Percentiles rank a stretch among this genome's conserved stretches.
phyloP scores from a whole-genome alignment of 306 rosid genomes.

The Elaeagnus macrophylla region DNA sequence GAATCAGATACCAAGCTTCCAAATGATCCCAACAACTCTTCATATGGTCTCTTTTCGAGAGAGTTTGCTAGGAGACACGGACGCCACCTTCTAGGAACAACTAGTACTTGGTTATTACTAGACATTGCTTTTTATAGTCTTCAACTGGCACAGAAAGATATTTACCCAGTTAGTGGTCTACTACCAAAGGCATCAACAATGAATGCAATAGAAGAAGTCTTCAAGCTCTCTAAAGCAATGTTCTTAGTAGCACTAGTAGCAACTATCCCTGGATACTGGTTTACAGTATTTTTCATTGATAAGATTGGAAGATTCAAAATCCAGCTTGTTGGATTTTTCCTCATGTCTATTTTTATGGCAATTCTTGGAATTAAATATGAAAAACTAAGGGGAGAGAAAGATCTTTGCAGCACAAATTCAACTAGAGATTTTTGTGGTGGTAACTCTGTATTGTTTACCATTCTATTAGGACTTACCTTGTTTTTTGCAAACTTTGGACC shows the following conservation, averaged over 20 bases:
- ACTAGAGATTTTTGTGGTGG: not conserved
- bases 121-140: slow-evolving; percentile 18
- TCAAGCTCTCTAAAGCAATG: slow-evolving; percentile 13
- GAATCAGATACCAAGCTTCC: slow-evolving; percentile 2
- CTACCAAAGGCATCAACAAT: slow-evolving; percentile 2
- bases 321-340: slow-evolving; percentile 13
- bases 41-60: slow-evolving; percentile 8
- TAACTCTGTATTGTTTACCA: not conserved
- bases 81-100: slow-evolving; percentile 7
- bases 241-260: slow-evolving; percentile 3
- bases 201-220: slow-evolving; percentile 17
- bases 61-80: slow-evolving; percentile 9
- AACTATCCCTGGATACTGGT: slow-evolving; percentile 20
- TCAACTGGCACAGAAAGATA: slow-evolving; percentile 15
- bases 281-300: slow-evolving; percentile 11
- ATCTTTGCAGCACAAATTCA: slow-evolving; percentile 1
- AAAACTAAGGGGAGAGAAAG: slow-evolving; percentile 13
- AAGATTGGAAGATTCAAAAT: slow-evolving; percentile 9
- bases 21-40: not conserved
- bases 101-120: slow-evolving; percentile 13
- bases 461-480: slow-evolving; percentile 34
- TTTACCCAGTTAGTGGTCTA: slow-evolving; percentile 3
- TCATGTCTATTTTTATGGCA: slow-evolving; percentile 19
- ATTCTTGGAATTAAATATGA: slow-evolving; percentile 1
- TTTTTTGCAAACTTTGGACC: slow-evolving; percentile 66